phyloP scores from a whole-genome alignment of 2,329 filamentous ascomycete species.

The Ceratocystis ficicola region DNA sequence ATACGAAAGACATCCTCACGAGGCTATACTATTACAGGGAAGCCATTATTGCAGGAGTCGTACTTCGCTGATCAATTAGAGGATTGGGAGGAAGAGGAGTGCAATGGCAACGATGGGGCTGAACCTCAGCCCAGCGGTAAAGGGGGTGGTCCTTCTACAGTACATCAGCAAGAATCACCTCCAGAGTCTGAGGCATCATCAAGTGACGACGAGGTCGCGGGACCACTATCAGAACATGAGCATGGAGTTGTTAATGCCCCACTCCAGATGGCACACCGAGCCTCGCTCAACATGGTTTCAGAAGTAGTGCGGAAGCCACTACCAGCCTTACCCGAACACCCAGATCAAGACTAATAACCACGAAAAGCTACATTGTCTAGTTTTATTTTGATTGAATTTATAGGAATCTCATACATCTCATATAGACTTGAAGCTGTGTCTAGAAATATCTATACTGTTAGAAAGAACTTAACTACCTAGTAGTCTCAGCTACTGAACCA shows the following conservation, averaged over 20 bases:
- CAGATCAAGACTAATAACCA: conserved; percentile 13
- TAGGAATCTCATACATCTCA: neutral
- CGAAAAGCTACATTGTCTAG: neutral
- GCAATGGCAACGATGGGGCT: neutral
- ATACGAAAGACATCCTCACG: neutral
- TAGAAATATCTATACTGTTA: neutral
- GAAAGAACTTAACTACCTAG: neutral
- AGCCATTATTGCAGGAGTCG: neutral
- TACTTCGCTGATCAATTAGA: neutral
- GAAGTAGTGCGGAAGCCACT: conserved; percentile 33
- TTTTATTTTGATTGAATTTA: neutral
- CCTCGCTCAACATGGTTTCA: neutral
- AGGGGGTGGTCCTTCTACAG: neutral
- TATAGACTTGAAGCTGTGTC: neutral
- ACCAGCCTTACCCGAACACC: conserved; percentile 34
- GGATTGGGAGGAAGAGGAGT: conserved; percentile 1
- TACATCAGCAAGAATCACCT: conserved; percentile 8
- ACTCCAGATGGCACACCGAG: neutral
- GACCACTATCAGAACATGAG: neutral
- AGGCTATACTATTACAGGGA: neutral
- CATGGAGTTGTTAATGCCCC: neutral
- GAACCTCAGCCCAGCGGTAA: neutral
- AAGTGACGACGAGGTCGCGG: conserved; percentile 3
- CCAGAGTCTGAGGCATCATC: conserved; percentile 9
- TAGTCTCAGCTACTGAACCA: neutral